A percentile compares a stretch with the other conserved stretches of the same genome.
These are phyloP conservation scores for Conringia planisiliqua DNA, from an alignment of 345 rosid genomes.

Conservation along the genomic window DNA sequence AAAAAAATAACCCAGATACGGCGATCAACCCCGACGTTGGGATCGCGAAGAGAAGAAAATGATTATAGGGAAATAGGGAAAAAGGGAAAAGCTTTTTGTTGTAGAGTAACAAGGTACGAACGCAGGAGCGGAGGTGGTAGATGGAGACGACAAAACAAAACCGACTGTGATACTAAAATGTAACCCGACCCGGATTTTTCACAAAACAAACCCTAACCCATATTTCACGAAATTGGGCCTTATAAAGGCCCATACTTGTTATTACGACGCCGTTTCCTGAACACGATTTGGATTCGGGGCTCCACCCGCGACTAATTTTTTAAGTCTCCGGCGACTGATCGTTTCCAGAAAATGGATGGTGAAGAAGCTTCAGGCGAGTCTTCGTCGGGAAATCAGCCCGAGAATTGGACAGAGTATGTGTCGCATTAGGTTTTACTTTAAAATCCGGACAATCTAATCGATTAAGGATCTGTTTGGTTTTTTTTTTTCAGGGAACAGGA, in stretches of 20 bases:
- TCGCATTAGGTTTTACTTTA: neutral
- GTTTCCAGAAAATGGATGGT: conserved; percentile 7
- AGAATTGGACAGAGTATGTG: conserved; percentile 35
- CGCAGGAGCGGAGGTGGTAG: conserved; percentile 22
- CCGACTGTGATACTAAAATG: conserved; percentile 21
- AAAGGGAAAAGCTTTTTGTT: neutral
- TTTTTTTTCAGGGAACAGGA: conserved; percentile 50
- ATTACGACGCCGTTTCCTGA: neutral
- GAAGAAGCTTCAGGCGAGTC: conserved; percentile 8
- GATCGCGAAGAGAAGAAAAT: neutral
- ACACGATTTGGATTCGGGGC: neutral
- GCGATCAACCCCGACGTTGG: conserved; percentile 11
- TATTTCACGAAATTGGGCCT: neutral
- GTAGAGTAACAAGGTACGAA: neutral
- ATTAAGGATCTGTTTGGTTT: neutral
- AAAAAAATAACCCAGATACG: neutral
- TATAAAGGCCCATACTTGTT: neutral
- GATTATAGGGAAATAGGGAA: neutral
- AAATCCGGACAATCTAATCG: neutral
- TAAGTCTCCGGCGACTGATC: neutral
- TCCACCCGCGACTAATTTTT: neutral
- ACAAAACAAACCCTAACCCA: conserved; percentile 31
- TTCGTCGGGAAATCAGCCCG: conserved; percentile 19
- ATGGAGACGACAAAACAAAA: conserved; percentile 25
- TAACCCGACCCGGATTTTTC: conserved; percentile 30